phyloP scores from a whole-genome alignment of 2,329 filamentous ascomycete genomes.

The Hyphodiscus sp. region DNA sequence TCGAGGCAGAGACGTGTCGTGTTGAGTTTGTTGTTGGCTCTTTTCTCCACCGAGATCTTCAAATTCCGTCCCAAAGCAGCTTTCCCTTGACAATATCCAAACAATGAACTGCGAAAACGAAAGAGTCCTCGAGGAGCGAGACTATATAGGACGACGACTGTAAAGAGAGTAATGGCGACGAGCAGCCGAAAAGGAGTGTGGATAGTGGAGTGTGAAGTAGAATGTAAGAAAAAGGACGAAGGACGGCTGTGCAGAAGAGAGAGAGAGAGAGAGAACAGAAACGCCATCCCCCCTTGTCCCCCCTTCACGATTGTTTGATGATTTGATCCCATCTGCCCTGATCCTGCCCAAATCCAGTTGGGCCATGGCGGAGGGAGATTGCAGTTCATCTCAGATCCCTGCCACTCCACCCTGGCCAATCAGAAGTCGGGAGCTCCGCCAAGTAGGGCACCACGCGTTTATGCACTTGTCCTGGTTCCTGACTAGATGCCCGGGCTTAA shows the following conservation, averaged over 20 bases:
- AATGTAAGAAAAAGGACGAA: background rate
- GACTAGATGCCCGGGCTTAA: background rate
- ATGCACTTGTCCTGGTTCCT: background rate
- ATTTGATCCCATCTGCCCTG: too few relatives aligned
- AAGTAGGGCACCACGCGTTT: background rate
- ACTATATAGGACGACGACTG: background rate
- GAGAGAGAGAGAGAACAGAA: too few relatives aligned
- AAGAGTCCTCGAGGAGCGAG: background rate
- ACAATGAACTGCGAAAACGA: slow-evolving; percentile 1
- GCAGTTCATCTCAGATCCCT: background rate
- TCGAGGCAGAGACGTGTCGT: background rate
- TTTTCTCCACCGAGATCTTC: background rate
- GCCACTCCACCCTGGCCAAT: background rate
- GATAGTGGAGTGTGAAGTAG: too few relatives aligned
- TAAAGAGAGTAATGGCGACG: slow-evolving; percentile 10
- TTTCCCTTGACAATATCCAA: background rate
- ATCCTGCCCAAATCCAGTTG: too few relatives aligned
- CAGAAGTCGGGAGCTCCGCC: background rate
- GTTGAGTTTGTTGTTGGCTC: background rate
- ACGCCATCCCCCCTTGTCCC: too few relatives aligned
- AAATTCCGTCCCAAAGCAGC: background rate
- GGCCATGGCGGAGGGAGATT: background rate
- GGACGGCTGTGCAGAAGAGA: background rate
- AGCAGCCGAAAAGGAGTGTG: slow-evolving; percentile 1
- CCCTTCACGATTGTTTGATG: too few relatives aligned